Evolutionary conservation across 805 yeast genomes (phyloP).

Genomic region (Candida orba): DNA sequence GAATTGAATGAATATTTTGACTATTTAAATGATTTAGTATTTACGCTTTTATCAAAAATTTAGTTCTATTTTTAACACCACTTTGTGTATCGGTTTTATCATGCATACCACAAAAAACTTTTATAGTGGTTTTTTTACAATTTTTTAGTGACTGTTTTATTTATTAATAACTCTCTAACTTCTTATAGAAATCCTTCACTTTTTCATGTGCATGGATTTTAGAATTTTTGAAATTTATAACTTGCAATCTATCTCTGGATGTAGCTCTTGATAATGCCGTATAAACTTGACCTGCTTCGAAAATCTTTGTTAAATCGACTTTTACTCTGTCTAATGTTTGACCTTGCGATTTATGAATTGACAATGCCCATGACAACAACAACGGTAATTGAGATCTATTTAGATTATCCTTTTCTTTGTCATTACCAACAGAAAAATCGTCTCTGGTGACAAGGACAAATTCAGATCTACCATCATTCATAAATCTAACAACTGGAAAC

Average conservation of each 20-base stretch:
- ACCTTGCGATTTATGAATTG: slow-evolving; percentile 82
- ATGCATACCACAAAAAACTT: too few species aligned
- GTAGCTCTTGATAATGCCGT: slow-evolving; percentile 79
- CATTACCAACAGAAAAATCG: slow-evolving; percentile 30
- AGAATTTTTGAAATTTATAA: slow-evolving; percentile 52
- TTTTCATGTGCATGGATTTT: slow-evolving; percentile 53
- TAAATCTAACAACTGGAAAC: slow-evolving; percentile 30
- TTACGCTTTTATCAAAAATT: too few species aligned
- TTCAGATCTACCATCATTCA: slow-evolving; percentile 21
- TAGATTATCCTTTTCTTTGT: slow-evolving; percentile 20
- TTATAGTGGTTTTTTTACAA: too few species aligned
- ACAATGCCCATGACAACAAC: slow-evolving; percentile 73
- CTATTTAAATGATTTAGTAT: too few species aligned
- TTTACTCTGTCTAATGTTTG: slow-evolving; percentile 68
- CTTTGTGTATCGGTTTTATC: too few species aligned
- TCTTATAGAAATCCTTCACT: slow-evolving; percentile 55
- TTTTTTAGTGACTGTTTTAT: too few species aligned
- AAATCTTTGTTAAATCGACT: slow-evolving; percentile 58
- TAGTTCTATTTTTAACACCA: too few species aligned
- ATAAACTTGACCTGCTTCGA: slow-evolving; percentile 80
- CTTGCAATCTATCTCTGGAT: slow-evolving; percentile 56
- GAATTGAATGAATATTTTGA: too few species aligned
- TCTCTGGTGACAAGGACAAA: slow-evolving; percentile 30
- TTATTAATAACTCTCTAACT: slow-evolving; percentile 22
- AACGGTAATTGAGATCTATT: slow-evolving; percentile 59